phyloP scores from a whole-genome alignment of 352 stramenopile genomes.

The Phytophthora quininea region DNA sequence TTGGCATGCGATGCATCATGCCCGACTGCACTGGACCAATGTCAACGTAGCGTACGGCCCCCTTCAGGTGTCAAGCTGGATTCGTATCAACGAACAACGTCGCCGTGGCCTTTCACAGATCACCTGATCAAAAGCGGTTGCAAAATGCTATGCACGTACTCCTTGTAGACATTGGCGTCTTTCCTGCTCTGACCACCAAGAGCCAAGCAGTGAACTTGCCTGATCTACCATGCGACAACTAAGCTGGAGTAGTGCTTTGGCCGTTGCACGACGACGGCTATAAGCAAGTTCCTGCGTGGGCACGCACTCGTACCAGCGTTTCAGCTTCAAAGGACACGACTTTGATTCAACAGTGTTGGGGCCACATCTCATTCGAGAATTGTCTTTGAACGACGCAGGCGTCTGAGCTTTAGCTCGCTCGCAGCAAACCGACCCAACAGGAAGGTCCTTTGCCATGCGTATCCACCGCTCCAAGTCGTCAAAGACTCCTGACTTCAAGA shows the following conservation, averaged over 20 bases:
- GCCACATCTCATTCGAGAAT: slow-evolving; percentile 26
- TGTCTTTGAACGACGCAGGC: slow-evolving; percentile 18
- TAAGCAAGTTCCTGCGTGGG: slow-evolving; percentile 12
- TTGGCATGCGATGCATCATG: slow-evolving; percentile 1
- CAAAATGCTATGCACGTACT: slow-evolving; percentile 8
- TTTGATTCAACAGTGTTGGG: slow-evolving; percentile 7
- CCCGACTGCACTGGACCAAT: background rate
- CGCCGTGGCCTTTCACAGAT: slow-evolving; percentile 22
- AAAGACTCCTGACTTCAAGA: slow-evolving; percentile 43
- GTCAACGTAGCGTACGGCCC: slow-evolving; percentile 2
- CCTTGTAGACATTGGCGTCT: slow-evolving; percentile 5
- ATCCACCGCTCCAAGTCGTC: slow-evolving; percentile 24
- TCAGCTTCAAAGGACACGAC: slow-evolving; percentile 22
- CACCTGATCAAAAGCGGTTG: background rate
- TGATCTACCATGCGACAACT: slow-evolving; percentile 24
- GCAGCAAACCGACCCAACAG: slow-evolving; percentile 13
- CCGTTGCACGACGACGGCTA: slow-evolving; percentile 29
- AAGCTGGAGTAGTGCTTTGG: slow-evolving; percentile 4
- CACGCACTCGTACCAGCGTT: slow-evolving; percentile 21
- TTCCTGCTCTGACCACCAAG: slow-evolving; percentile 21
- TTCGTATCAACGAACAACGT: slow-evolving; percentile 8
- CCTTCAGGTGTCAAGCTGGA: slow-evolving; percentile 21
- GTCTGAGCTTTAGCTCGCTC: slow-evolving; percentile 2
- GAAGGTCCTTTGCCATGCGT: slow-evolving; percentile 31
- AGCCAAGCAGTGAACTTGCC: slow-evolving; percentile 17